Percentiles rank a stretch among this genome's conserved stretches.
phyloP scores from a whole-genome alignment of 345 rosid species.

The Euphorbia peplus region DNA sequence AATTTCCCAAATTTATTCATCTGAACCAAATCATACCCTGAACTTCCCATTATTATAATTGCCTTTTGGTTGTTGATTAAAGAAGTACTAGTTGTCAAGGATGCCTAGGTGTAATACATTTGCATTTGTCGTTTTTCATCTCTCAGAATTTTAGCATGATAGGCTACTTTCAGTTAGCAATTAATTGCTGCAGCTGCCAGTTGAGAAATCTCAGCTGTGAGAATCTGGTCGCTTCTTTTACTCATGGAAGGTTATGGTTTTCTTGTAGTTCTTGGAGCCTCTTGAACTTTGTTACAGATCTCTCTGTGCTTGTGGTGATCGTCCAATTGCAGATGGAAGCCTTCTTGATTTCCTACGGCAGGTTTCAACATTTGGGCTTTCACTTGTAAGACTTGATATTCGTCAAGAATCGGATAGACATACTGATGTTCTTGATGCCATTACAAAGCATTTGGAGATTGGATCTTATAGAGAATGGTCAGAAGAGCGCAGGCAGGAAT shows the following conservation, averaged over 20 bases:
- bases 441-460: slow-evolving; percentile 74
- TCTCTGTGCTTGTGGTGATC: slow-evolving; percentile 88
- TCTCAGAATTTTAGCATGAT: neutral
- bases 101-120: neutral
- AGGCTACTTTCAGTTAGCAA: neutral
- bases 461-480: slow-evolving; percentile 94
- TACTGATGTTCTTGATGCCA: slow-evolving; percentile 93
- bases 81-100: neutral
- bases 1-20: neutral
- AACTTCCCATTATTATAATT: neutral
- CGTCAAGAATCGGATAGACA: slow-evolving; percentile 97
- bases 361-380: slow-evolving; percentile 95
- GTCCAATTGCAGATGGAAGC: slow-evolving; percentile 93
- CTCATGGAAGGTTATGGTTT: slow-evolving; percentile 19
- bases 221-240: neutral
- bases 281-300: slow-evolving; percentile 96
- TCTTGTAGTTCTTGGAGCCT: slow-evolving; percentile 83
- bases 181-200: neutral
- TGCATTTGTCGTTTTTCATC: neutral
- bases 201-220: neutral
- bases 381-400: slow-evolving; percentile 90
- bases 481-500: slow-evolving; percentile 74
- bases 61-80: neutral
- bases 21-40: neutral
- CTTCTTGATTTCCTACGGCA: slow-evolving; percentile 98